Base-by-base conservation (phyloP, 345 rosid genomes). In the Citrus trifoliata region DNA sequence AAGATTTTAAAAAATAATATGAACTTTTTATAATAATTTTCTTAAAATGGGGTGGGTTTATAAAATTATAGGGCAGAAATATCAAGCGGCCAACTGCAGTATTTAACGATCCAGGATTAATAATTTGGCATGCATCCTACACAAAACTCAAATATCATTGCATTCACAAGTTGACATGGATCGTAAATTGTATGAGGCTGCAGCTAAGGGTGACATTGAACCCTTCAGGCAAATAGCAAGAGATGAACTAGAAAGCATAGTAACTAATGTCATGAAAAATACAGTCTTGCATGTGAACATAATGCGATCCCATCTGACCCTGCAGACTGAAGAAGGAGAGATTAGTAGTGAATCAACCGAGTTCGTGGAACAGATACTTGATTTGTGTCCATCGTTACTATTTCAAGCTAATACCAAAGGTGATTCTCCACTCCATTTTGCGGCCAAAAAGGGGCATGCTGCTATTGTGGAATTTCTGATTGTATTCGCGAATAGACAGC, bases 341-440 rank as follows among this genome's bases (percentile, higher is more conserved):
- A 53, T 3, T 13, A 0, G 0, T 2, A 0, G 16, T 46, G 0
- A 0, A 0, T 19, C 46, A 32, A 66, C 70, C 40, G 0, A 19
- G 2, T 66, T 66, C 25, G 46, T 66, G 21, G 8, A 66, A 3
- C 5, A 7, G 9, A 66, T 66, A 2, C 46, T 66, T 19, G 5
- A 18, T 4, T 6, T 33, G 37, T 8, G 70, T 21, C 70, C 70
- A 66, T 66, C 70, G 9, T 0, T 66, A 3, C 22, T 66, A 21
- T 2, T 32, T 18, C 8, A 66, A 35, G 46, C 3, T 1, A 7
- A 66, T 66, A 25, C 12, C 46, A 1, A 35, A 33, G 70, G 70
- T 66, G 70, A 66, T 32, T 7, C 70, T 66, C 46, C 46, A 33
- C 70, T 66, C 4, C 70, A 35, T 9, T 4, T 66, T 66, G 70